phyloP scores from a whole-genome alignment of 495 filamentous ascomycete species.

The Cetradonia linearis region DNA sequence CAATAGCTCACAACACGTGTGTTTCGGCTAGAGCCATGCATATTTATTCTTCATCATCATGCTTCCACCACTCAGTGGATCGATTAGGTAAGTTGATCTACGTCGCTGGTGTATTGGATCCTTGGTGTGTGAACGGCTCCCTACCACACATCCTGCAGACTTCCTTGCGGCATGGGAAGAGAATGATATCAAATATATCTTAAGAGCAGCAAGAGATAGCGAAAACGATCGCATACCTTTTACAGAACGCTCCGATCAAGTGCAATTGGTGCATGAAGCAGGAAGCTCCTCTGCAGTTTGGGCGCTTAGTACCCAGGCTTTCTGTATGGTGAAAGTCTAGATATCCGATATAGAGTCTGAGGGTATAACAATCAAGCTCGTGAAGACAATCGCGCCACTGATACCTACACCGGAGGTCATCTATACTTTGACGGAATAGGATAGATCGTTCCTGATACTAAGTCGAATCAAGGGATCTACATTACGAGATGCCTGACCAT shows the following conservation, averaged over 20 bases:
- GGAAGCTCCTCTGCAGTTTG: background rate
- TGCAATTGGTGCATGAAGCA: background rate
- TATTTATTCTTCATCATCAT: no score
- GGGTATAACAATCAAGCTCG: background rate
- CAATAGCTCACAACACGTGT: no score
- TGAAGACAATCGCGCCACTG: slow-evolving; percentile 10
- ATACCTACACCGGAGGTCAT: slow-evolving; percentile 29
- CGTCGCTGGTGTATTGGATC: background rate
- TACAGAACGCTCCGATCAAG: background rate
- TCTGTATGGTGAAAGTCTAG: background rate
- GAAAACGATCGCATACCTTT: background rate
- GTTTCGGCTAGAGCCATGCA: no score
- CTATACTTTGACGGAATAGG: slow-evolving; percentile 29
- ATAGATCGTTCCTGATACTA: slow-evolving; percentile 30
- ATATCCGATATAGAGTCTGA: background rate
- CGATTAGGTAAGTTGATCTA: background rate
- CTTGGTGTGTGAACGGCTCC: background rate
- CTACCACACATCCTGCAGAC: background rate
- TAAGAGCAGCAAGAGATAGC: background rate
- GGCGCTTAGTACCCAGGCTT: background rate
- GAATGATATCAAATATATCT: background rate
- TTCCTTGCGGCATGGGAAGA: background rate
- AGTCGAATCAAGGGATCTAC: slow-evolving; percentile 28
- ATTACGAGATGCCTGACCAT: slow-evolving; percentile 30
- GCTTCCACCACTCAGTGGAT: background rate